phyloP scores from a whole-genome alignment of 2,329 filamentous ascomycete species.

The Ustilaginoidea virens region DNA sequence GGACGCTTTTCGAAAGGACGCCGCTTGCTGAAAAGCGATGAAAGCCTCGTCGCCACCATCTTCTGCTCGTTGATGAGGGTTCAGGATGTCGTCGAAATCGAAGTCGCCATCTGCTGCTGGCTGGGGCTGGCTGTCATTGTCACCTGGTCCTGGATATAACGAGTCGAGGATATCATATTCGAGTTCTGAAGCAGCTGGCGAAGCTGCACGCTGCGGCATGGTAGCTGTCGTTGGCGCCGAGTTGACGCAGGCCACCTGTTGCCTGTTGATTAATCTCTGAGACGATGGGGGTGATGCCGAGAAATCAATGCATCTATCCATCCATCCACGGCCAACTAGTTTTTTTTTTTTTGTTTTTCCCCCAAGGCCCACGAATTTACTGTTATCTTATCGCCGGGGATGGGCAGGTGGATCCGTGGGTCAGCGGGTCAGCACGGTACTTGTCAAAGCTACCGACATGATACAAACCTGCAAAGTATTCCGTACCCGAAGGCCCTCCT shows the following conservation, averaged over 20 bases:
- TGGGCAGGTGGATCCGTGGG: constrained; percentile 8
- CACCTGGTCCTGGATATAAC: constrained; percentile 49
- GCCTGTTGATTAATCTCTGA: too few species aligned
- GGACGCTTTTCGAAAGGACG: constrained; percentile 70
- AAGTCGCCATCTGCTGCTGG: constrained; percentile 27
- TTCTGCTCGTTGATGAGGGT: constrained; percentile 25
- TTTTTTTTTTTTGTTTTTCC: constrained; percentile 15
- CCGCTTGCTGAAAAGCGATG: constrained; percentile 75
- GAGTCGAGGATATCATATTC: constrained; percentile 81
- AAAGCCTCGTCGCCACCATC: constrained; percentile 71
- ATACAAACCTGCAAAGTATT: too few species aligned
- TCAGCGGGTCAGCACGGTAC: too few species aligned
- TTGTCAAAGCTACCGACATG: too few species aligned
- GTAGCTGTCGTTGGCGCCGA: constrained; percentile 2
- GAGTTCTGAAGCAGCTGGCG: constrained; percentile 73
- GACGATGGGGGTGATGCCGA: too few species aligned
- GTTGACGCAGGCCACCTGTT: constrained; percentile 8
- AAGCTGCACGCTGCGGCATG: constrained; percentile 62
- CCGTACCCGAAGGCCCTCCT: too few species aligned
- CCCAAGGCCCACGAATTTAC: too few species aligned
- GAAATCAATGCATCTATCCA: too few species aligned
- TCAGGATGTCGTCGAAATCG: constrained; percentile 46
- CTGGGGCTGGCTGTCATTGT: constrained; percentile 24
- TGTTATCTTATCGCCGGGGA: constrained; percentile 25
- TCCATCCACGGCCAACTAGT: background rate